Evolutionary conservation across 1,284 basidiomycete species (phyloP).

Genomic region (Kalmanozyma brasiliensis): DNA sequence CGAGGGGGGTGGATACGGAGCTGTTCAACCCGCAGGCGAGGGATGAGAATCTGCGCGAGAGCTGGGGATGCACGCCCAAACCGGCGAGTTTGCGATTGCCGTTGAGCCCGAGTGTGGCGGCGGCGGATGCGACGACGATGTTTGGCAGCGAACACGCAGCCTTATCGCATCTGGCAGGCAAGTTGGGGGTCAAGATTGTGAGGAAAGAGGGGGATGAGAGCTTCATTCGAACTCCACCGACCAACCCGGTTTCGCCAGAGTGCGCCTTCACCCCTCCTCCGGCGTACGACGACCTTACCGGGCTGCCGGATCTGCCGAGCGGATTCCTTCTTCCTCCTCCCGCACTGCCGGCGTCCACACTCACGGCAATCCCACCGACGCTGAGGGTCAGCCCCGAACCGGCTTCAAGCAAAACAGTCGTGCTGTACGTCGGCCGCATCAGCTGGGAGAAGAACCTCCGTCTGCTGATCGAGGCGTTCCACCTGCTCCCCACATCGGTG

Average conservation of each 20-base stretch:
- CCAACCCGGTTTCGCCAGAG: slow-evolving; percentile 53
- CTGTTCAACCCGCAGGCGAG: slow-evolving; percentile 68
- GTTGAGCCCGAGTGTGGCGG: slow-evolving; percentile 54
- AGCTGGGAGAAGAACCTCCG: slow-evolving; percentile 75
- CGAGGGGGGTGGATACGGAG: slow-evolving; percentile 67
- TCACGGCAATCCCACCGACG: slow-evolving; percentile 5
- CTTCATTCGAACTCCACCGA: slow-evolving; percentile 69
- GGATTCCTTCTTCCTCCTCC: slow-evolving; percentile 59
- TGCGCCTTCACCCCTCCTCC: slow-evolving; percentile 63
- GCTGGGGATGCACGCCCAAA: slow-evolving; percentile 69
- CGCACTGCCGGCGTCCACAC: slow-evolving; percentile 27
- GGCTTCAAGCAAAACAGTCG: slow-evolving; percentile 60
- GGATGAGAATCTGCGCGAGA: slow-evolving; percentile 68
- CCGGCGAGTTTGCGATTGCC: slow-evolving; percentile 59
- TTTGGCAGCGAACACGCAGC: slow-evolving; percentile 37
- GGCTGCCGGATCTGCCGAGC: slow-evolving; percentile 52
- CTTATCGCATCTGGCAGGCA: slow-evolving; percentile 44
- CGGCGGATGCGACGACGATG: slow-evolving; percentile 35
- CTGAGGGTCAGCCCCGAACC: slow-evolving; percentile 27
- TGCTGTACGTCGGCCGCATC: slow-evolving; percentile 69
- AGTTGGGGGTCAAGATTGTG: slow-evolving; percentile 44
- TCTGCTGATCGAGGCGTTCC: slow-evolving; percentile 72
- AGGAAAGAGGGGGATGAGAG: slow-evolving; percentile 37
- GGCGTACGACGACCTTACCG: slow-evolving; percentile 57
- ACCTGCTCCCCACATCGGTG: slow-evolving; percentile 61